Conservation (phyloP, 176 grass and related monocot species). For the Triticum monococcum region DNA sequence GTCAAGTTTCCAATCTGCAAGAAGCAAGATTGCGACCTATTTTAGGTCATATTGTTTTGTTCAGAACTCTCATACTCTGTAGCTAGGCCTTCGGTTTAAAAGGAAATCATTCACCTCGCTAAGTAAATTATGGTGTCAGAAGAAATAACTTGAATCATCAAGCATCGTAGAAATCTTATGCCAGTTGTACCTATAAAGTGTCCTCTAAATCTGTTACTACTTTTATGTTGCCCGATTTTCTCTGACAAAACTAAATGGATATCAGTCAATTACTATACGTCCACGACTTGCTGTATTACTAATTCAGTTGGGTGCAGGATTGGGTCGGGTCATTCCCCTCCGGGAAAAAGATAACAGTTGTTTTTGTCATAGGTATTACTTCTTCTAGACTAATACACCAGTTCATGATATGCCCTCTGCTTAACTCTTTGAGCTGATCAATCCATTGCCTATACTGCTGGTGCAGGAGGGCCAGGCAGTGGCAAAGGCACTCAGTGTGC, state of each 20-base stretch:
- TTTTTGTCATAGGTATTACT: slow-evolving; percentile 57
- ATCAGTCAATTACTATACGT: background rate
- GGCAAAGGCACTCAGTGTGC: slow-evolving; percentile 76
- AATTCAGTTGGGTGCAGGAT: slow-evolving; percentile 28
- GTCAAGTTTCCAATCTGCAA: background rate
- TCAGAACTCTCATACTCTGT: background rate
- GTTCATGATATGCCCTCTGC: background rate
- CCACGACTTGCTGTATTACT: background rate
- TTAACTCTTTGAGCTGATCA: slow-evolving; percentile 12
- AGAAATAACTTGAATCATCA: background rate
- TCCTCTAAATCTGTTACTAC: background rate
- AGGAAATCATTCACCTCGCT: background rate
- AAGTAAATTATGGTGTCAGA: too few relatives aligned
- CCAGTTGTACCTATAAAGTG: background rate
- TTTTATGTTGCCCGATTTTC: background rate
- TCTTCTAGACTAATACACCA: background rate
- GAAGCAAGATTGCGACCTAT: too few relatives aligned
- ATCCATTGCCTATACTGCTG: background rate
- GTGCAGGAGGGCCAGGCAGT: slow-evolving; percentile 61
- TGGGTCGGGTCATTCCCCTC: slow-evolving; percentile 1
- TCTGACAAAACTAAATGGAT: background rate
- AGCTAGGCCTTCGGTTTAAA: background rate
- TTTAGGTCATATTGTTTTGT: too few relatives aligned
- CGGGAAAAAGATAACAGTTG: slow-evolving; percentile 51
- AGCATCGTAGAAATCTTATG: background rate